Evolutionary conservation across 2,329 filamentous ascomycete species (phyloP).

Genomic region (Alternaria sp.): DNA sequence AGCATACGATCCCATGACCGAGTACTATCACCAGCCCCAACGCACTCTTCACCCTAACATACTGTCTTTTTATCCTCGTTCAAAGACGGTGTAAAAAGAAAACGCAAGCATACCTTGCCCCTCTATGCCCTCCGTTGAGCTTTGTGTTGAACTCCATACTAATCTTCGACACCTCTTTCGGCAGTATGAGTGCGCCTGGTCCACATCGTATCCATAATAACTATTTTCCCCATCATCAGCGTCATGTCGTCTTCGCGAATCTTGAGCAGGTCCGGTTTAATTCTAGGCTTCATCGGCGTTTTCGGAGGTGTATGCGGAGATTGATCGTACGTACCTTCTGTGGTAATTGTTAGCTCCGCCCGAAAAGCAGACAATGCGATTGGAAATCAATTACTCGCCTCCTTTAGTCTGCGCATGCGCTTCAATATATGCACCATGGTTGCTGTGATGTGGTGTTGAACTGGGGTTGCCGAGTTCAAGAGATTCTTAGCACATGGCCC

Average conservation of each 20-base stretch:
- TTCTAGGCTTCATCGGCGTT: conserved; percentile 8
- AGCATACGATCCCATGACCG: background rate
- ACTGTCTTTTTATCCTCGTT: background rate
- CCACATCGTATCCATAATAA: conserved; percentile 79
- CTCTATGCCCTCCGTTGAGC: conserved; percentile 73
- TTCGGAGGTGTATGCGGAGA: conserved; percentile 31
- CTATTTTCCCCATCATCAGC: conserved; percentile 54
- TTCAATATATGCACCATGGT: conserved; percentile 67
- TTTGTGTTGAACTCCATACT: conserved; percentile 74
- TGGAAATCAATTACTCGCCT: conserved; percentile 62
- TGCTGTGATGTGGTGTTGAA: conserved; percentile 28
- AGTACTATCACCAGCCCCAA: background rate
- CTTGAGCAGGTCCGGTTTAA: background rate
- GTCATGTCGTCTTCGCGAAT: background rate
- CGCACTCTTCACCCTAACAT: too few relatives aligned
- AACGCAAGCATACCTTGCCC: conserved; percentile 66
- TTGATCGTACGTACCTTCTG: conserved; percentile 44
- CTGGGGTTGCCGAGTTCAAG: conserved; percentile 35
- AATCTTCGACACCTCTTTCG: conserved; percentile 76
- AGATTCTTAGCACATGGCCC: conserved; percentile 32
- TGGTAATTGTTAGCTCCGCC: conserved; percentile 31
- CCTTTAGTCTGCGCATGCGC: conserved; percentile 77
- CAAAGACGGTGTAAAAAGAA: background rate
- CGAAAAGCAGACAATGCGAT: background rate
- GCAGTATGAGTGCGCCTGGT: conserved; percentile 82